Evolutionary conservation across 2,329 filamentous ascomycete species (phyloP).

Genomic region (Trichoderma polysporum): DNA sequence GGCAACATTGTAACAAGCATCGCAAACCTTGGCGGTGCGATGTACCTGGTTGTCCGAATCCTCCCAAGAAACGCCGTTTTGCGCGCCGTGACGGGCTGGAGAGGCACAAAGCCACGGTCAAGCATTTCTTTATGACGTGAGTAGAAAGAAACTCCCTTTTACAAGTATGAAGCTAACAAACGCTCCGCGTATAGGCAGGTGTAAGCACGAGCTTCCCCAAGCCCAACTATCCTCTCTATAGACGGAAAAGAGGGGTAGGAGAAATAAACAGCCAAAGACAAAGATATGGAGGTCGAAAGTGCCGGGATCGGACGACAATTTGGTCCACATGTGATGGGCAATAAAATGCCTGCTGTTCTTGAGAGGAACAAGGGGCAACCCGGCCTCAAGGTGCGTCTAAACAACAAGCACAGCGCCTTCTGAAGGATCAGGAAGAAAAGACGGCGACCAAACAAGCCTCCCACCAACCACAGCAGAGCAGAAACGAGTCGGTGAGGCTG

Average conservation of each 20-base stretch:
- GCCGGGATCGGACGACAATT: not conserved
- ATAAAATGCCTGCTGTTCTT: not conserved
- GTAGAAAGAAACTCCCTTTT: not conserved
- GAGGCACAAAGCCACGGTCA: conserved; percentile 42
- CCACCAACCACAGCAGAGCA: not conserved
- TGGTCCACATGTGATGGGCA: not conserved
- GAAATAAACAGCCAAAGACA: not conserved
- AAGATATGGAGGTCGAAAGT: not conserved
- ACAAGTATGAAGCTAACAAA: not conserved
- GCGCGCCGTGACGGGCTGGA: conserved; percentile 44
- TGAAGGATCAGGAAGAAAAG: not conserved
- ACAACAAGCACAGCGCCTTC: not conserved
- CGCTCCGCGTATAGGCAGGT: not conserved
- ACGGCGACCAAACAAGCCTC: not conserved
- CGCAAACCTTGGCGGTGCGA: conserved; percentile 43
- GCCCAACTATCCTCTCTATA: not conserved
- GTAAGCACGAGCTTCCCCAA: not conserved
- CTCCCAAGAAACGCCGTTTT: conserved; percentile 42
- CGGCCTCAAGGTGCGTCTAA: not conserved
- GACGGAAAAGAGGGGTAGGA: not conserved
- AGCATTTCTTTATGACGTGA: conserved; percentile 37
- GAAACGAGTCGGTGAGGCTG: conserved; percentile 6
- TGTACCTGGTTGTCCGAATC: conserved; percentile 41
- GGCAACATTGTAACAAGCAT: conserved; percentile 46
- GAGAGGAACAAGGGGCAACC: not conserved